A percentile compares a stretch with the other conserved stretches of the same genome.
Evolutionary conservation across 73 alveolate genomes (phyloP).

Genomic region (Stentor roeselii): DNA sequence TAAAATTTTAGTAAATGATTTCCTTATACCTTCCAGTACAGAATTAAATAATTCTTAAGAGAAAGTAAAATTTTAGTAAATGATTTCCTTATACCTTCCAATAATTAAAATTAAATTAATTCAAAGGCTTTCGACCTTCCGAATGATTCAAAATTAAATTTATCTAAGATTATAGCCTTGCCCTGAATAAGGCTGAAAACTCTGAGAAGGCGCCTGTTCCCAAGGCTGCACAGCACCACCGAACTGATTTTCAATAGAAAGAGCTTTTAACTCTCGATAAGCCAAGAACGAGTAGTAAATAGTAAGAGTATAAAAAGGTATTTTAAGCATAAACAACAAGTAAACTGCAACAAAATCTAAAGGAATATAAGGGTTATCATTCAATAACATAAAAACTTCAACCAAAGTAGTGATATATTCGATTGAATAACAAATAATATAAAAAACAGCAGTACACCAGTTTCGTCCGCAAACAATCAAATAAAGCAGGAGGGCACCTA

Average conservation of each 20-base stretch:
- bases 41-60: too few relatives aligned
- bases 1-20: too few relatives aligned
- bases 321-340: background rate
- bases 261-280: background rate
- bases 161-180: background rate
- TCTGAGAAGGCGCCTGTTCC: slow-evolving; percentile 3
- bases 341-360: background rate
- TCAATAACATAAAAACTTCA: too few relatives aligned
- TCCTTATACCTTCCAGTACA: too few relatives aligned
- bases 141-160: background rate
- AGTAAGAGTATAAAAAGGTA: background rate
- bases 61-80: too few relatives aligned
- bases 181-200: slow-evolving; percentile 7
- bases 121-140: too few relatives aligned
- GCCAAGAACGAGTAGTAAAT: background rate
- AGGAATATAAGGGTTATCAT: background rate
- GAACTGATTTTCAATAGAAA: background rate
- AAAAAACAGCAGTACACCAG: background rate
- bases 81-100: too few relatives aligned
- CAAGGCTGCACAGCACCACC: background rate
- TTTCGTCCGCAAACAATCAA: background rate
- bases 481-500: background rate
- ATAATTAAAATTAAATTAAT: too few relatives aligned
- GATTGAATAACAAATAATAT: too few relatives aligned
- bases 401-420: background rate